Evolutionary conservation across 257 asterid species (phyloP).

Genomic region (Petunia secreta): DNA sequence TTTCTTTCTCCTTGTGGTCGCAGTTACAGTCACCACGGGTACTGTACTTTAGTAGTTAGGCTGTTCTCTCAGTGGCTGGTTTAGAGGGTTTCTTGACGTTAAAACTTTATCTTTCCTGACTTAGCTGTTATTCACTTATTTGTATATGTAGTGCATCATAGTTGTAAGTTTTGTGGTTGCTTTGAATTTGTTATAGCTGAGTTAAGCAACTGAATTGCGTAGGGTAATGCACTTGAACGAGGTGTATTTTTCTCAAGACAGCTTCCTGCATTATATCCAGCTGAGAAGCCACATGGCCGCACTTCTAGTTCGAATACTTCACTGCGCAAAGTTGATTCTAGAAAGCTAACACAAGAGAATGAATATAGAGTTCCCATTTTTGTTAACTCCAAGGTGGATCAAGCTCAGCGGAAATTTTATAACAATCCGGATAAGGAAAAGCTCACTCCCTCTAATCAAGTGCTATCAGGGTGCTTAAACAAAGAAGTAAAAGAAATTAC

Average conservation of each 20-base stretch:
- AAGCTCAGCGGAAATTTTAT: conserved; percentile 33
- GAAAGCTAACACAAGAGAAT: conserved; percentile 57
- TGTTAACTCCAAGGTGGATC: conserved; percentile 42
- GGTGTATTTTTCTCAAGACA: conserved; percentile 41
- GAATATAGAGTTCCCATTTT: conserved; percentile 76
- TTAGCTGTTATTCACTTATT: not conserved
- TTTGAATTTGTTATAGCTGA: conserved; percentile 15
- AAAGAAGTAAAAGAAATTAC: conserved; percentile 30
- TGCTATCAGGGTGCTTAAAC: conserved; percentile 30
- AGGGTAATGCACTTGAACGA: conserved; percentile 59
- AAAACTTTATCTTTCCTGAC: not conserved
- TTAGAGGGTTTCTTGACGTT: not conserved
- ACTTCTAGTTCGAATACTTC: conserved; percentile 43
- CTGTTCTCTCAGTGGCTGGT: no score
- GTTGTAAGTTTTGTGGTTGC: not conserved
- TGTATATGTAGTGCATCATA: not conserved
- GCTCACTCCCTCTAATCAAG: conserved; percentile 37
- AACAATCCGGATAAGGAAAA: conserved; percentile 31
- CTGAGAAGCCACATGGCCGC: conserved; percentile 44
- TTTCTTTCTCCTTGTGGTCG: not conserved
- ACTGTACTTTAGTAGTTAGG: no score
- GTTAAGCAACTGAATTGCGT: conserved; percentile 31
- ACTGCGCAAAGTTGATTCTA: conserved; percentile 40
- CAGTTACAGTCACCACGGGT: no score
- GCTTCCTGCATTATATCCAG: conserved; percentile 42